Percentiles rank a stretch among this genome's conserved stretches.
Conservation (phyloP, 208 protist species). For the Entamoeba histolytica region DNA sequence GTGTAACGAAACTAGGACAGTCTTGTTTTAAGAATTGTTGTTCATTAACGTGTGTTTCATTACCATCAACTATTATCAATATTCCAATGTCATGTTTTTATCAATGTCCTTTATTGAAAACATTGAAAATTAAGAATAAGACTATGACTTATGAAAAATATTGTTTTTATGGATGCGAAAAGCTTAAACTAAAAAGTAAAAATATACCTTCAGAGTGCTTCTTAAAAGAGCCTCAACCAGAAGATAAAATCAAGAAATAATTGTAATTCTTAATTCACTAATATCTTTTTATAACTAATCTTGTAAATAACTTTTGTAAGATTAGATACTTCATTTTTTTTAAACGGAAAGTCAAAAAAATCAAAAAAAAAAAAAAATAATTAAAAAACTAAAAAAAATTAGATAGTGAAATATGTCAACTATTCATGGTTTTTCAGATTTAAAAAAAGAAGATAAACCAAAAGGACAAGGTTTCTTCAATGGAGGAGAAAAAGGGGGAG, state of each 20-base stretch:
- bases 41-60: background rate
- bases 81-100: background rate
- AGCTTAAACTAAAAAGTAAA: background rate
- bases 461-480: background rate
- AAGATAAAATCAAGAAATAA: too few species aligned
- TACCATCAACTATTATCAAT: background rate
- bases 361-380: too few species aligned
- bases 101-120: background rate
- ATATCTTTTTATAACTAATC: too few species aligned
- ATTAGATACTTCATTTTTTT: too few species aligned
- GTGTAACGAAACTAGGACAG: background rate
- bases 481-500: background rate
- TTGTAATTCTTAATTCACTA: too few species aligned
- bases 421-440: background rate
- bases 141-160: background rate
- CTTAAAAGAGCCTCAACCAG: background rate
- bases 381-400: too few species aligned
- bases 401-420: background rate
- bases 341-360: too few species aligned
- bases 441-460: background rate
- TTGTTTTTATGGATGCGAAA: background rate
- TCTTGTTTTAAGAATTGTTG: background rate
- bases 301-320: too few species aligned
- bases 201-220: background rate
- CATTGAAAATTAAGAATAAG: background rate